Evolutionary conservation across 2,329 filamentous ascomycete species (phyloP), one percentile per base, ranked within the genome.

Genomic region (Ophiostoma fasciatum): DNA sequence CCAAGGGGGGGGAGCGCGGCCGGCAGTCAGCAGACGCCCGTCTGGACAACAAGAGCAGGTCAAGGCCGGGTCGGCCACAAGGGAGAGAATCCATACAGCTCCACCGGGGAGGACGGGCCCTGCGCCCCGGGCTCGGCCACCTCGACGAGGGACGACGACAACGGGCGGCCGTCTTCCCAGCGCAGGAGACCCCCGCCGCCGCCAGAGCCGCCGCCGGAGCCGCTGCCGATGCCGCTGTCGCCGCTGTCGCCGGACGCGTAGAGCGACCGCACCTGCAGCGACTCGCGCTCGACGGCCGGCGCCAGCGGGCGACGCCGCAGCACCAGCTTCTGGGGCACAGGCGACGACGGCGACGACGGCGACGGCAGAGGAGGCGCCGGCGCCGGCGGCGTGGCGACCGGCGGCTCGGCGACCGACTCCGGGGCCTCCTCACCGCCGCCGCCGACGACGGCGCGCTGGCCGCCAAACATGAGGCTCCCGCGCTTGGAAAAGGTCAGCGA

Each of bases 221-320:
- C 28, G 17, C 7, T 8, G 51, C 68, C 66, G 57, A 21, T 7
- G 19, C 22, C n/a, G 15, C 23, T 25, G 20, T 19, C 25, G 14
- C 15, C 11, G 27, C 27, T n/a, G 51, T 68, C 67, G 58, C 62
- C 63, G 50, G 62, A 61, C 60, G 67, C 63, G 63, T 74, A 74
- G 58, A 74, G 69, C 57, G 68, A 74, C 64, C 70, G 72, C 65
- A 74, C 70, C 64, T 74, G 73, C 68, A 69, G 67, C 60, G 70
- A 74, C 60, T 74, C 70, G 59, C 66, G 67, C 61, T 74, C 68
- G 49, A 66, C 55, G 47, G 72, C 68, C 52, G 60, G 58, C 47
- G 66, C 60, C 52, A 71, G 58, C 49, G 72, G 54, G 46, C 61
- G 62, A 47, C 33, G n/a, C 27, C 36, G 36, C 44, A 43, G 32